phyloP scores from a whole-genome alignment of 2,329 filamentous ascomycete genomes.

The Talaromyces sp. region DNA sequence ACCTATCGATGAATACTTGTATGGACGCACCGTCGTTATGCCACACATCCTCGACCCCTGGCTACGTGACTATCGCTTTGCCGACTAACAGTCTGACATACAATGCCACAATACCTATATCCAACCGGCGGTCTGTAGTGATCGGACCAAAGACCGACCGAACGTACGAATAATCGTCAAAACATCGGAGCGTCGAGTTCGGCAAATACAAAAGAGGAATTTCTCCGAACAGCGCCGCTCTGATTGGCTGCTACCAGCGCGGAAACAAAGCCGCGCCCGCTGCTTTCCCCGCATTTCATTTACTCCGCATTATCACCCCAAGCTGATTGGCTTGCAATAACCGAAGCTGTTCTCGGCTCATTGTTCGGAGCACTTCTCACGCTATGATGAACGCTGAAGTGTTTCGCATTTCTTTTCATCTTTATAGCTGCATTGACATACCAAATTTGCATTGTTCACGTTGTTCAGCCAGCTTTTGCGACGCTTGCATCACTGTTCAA shows the following conservation, averaged over 20 bases:
- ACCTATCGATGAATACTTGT: too few species aligned
- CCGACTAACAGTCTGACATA: too few species aligned
- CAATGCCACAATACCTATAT: too few species aligned
- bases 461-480: background rate
- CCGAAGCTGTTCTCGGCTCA: background rate
- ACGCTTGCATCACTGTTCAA: background rate
- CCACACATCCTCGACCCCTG: too few species aligned
- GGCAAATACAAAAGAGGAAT: background rate
- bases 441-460: background rate
- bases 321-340: constrained; percentile 10
- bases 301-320: background rate
- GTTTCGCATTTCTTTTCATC: background rate
- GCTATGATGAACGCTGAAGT: background rate
- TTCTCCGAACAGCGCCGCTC: background rate
- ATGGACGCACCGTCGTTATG: too few species aligned
- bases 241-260: background rate
- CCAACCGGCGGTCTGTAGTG: too few species aligned
- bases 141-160: background rate
- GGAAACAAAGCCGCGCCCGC: background rate
- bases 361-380: background rate
- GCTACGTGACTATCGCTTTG: too few species aligned
- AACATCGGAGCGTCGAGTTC: background rate
- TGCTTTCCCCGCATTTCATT: background rate
- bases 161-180: background rate
- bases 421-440: background rate